Evolutionary conservation across 2,329 filamentous ascomycete species (phyloP), one percentile per base, ranked within the genome.

Genomic region (Tolypocladium inflatum): DNA sequence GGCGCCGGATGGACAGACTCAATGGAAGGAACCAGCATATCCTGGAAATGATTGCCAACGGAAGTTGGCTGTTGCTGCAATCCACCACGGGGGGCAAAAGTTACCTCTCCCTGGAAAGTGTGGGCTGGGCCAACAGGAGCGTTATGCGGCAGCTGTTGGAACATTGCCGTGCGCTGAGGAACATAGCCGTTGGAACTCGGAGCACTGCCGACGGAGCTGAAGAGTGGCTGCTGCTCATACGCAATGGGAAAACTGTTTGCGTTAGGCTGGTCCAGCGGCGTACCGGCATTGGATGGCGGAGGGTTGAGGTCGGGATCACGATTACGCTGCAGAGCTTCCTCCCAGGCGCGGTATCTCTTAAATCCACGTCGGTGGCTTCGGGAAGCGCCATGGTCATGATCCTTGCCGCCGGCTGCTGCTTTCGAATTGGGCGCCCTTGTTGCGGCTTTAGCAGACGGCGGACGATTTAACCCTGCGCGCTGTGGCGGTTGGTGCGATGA

Each of bases 11-110:
- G 78, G 8, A 55, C 63, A 23, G 74, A 72, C 61, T 80, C 79
- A 62, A 80, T 75, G 8, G 78, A 81, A 10, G 65, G 76, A 17
- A 80, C 71, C 59, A 78, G 66, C 63, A 76, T 70, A 43, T 81
- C 78, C 62, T 75, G 73, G 15, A 71, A 57, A 17, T 60, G 62
- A 56, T 59, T 55, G 8, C 57, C 58, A 17, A 57, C 30, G 17
- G 63, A 35, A 68, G 67, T 54, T 70, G 67, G 51, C 64, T 59
- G 61, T 23, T 64, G 65, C 54, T 63, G 64, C 21, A 66, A 64
- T 50, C 63, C 61, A 23, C 62, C 63, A 63, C 60, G 58, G 33
- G 63, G 61, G 54, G 61, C 56, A 57, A 62, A 62, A 55, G 62
- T 67, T 67, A 69, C 66, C 66, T 69, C 68, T 54, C 65, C 61